Evolutionary conservation across 768 basidiomycete genomes (phyloP), one percentile per base, ranked within the genome.

Genomic region (Saitozyma sp.): DNA sequence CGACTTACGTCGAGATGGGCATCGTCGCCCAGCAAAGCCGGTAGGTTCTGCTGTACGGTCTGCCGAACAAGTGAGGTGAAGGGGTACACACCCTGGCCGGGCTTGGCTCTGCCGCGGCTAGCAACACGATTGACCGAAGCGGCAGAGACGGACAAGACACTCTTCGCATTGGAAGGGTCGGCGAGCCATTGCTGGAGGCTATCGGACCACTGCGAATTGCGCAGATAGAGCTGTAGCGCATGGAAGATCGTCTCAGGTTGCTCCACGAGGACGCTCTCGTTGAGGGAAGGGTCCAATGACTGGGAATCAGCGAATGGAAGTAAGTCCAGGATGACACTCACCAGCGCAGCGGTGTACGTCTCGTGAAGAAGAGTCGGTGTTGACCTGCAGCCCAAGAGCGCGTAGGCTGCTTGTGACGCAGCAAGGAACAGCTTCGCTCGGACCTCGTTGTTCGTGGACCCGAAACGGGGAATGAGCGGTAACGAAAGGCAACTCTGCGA

Each of bases 81-180:
- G 5, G 67, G 66, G 46, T 61, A 71, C 5, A 71, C 59, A 8
- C 58, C 70, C 8, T 60, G 58, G 52, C 70, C 70, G 17, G 54
- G 50, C 46, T 45, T 37, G 4, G 48, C 29, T 37, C 62, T 68
- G 52, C 10, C 52, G 43, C 70, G 46, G 13, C 61, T 53, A 9
- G 61, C 64, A 41, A 67, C 67, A 20, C 59, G 51, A 9, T 50
- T 37, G 9, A 37, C 41, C 0, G 62, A 49, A 11, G 56, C 56
- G 17, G 64, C 63, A 8, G 70, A 72, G 1, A 54, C 39, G 8
- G 70, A 56, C 9, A 72, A 59, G 5, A 72, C 56, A 38, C 51
- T 61, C n/a, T 68, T 68, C 37, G 39, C 51, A 52, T 67, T 64
- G 10, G 17, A n/a, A 4, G 62, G 42, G 13, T 64, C 65, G 13